Evolutionary conservation across 805 yeast species (phyloP).

Genomic region (Saccharomyces paradoxus): DNA sequence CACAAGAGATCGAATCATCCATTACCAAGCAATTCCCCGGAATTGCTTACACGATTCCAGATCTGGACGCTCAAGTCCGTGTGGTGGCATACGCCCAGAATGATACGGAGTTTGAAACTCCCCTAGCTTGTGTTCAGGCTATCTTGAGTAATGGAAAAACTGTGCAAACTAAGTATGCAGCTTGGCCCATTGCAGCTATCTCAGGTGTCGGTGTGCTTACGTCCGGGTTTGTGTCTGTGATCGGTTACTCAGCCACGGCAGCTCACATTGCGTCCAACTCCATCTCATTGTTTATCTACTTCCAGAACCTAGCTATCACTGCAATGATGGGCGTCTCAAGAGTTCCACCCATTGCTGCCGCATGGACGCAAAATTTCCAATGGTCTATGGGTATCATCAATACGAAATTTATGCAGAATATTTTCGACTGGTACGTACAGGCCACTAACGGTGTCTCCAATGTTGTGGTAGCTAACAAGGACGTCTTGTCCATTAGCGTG

Average conservation of each 20-base stretch:
- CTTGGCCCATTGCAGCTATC: conserved; percentile 94
- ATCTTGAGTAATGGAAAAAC: conserved; percentile 80
- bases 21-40: conserved; percentile 57
- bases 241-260: conserved; percentile 87
- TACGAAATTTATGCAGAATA: conserved; percentile 66
- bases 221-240: conserved; percentile 76
- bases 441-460: conserved; percentile 88
- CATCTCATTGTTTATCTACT: conserved; percentile 83
- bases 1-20: conserved; percentile 36
- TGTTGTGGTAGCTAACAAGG: conserved; percentile 56
- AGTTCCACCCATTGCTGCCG: conserved; percentile 94
- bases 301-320: conserved; percentile 86
- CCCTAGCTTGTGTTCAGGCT: conserved; percentile 90
- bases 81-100: conserved; percentile 52
- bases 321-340: conserved; percentile 91
- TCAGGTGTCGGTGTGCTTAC: conserved; percentile 82
- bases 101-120: conserved; percentile 35
- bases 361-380: conserved; percentile 94
- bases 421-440: conserved; percentile 90
- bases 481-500: conserved; percentile 73
- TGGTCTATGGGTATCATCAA: conserved; percentile 93
- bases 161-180: conserved; percentile 82
- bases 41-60: conserved; percentile 85
- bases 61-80: conserved; percentile 83
- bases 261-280: conserved; percentile 97